Base-by-base conservation (phyloP, 2,329 filamentous ascomycete genomes). In the Blastomyces gilchristii region DNA sequence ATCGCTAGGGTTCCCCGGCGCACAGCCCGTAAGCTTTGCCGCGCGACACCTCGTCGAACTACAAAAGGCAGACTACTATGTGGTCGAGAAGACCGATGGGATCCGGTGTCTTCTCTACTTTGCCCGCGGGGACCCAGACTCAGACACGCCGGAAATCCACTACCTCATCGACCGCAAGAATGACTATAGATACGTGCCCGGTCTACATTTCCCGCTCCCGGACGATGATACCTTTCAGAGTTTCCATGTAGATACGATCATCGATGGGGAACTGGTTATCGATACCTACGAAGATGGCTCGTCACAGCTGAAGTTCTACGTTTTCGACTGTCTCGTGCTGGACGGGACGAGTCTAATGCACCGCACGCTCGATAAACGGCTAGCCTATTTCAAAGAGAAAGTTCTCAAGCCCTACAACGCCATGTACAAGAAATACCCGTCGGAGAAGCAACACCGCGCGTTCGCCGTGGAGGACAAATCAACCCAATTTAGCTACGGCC, bases 101-200 rank as follows among this genome's bases (percentile, higher is more conserved):
- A 90, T 97, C 67, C 87, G 94, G 67, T 97, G 95, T 75, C 84
- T 99, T n/a, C 84, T 99, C 67, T 97, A 95, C 80, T 86, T 94
- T 67, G 91, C 90, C 60, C 72, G 73, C 62, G 75, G 75, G 6
- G 77, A 79, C 47, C 72, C 73, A 25, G 75, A 80, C 8, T 87
- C 88, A 72, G 79, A 80, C 31, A 82, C 86, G 52, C 73, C 79
- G 6, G 91, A 95, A 73, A 83, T 87, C 31, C 89, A 94, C 72
- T 97, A 96, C 78, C 82, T 99, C 63, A 96, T 99, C 77, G 93
- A 99, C 78, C 91, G 94, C 72, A 96, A 92, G 78, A 97, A 99
- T 78, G 91, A 97, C 74, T 99, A 94, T 80, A 96, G 93, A 84
- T 91, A 83, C 71, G 85, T 97, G 65, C 83, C 84, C 39, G 81